Percentiles rank a stretch among this genome's conserved stretches.
Evolutionary conservation across 495 filamentous ascomycete species (phyloP).

Genomic region (Aspergillus campestris): DNA sequence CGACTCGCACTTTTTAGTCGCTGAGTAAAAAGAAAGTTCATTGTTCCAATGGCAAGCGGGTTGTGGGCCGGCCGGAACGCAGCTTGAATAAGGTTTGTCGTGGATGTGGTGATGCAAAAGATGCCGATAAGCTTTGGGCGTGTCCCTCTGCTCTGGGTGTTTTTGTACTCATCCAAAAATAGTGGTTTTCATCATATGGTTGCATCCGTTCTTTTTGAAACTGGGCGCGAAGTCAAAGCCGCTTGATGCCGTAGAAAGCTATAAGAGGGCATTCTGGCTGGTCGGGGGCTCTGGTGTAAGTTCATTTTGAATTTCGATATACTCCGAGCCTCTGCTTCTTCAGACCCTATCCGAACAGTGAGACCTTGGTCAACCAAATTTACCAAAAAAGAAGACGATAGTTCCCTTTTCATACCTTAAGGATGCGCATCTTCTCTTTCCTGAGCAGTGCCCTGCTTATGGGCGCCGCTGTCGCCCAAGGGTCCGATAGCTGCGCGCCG

Average conservation of each 20-base stretch:
- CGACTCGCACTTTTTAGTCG: neutral
- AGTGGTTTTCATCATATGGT: conserved; percentile 17
- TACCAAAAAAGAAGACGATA: too few species aligned
- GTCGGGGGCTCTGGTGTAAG: too few species aligned
- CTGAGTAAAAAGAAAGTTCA: neutral
- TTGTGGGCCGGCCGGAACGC: neutral
- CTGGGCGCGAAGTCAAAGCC: neutral
- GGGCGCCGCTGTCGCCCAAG: conserved; percentile 12
- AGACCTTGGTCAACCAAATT: too few species aligned
- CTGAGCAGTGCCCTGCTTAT: conserved; percentile 14
- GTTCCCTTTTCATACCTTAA: neutral
- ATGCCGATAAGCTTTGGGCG: conserved; percentile 4
- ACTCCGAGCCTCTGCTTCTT: too few species aligned
- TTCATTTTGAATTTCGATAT: too few species aligned
- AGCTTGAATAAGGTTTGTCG: conserved; percentile 5
- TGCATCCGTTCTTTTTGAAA: conserved; percentile 1
- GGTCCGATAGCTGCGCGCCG: conserved; percentile 14
- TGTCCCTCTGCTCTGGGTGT: too few species aligned
- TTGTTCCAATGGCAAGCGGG: neutral
- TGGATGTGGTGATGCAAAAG: conserved; percentile 15
- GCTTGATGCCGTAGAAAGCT: neutral
- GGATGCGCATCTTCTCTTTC: conserved; percentile 13
- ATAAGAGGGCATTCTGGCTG: neutral
- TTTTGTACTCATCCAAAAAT: too few species aligned
- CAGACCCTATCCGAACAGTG: too few species aligned